Evolutionary conservation across 345 rosid genomes (phyloP).

Genomic region (Garcia nutans): DNA sequence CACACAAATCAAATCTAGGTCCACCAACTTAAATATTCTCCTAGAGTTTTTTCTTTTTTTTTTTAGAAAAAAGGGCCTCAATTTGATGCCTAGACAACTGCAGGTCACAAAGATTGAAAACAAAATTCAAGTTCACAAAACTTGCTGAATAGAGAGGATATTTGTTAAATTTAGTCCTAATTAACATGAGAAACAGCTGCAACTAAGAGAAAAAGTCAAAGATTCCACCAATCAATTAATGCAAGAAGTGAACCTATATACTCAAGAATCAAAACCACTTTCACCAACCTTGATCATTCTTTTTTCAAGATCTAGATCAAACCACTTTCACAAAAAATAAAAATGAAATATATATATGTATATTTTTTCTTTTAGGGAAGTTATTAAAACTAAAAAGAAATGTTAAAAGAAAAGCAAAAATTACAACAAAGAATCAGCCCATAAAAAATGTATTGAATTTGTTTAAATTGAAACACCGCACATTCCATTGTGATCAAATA

Average conservation of each 20-base stretch:
- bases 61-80: no score
- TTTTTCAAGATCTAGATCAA: conserved; percentile 18
- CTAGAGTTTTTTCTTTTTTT: not conserved
- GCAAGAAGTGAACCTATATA: not conserved
- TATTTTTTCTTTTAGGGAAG: not conserved
- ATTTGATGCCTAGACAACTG: not conserved
- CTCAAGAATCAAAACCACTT: conserved; percentile 20
- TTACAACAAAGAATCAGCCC: not conserved
- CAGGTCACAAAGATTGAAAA: not conserved
- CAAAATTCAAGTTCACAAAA: not conserved
- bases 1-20: not conserved
- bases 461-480: not conserved
- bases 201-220: conserved; percentile 15
- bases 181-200: not conserved
- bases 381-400: not conserved
- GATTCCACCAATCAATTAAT: conserved; percentile 4
- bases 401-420: not conserved
- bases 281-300: conserved; percentile 20
- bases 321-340: not conserved
- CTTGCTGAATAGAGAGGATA: not conserved
- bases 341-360: conserved; percentile 5
- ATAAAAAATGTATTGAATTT: not conserved
- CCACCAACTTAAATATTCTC: not conserved
- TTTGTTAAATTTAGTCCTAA: not conserved
- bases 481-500: not conserved